phyloP scores from a whole-genome alignment of 768 basidiomycete genomes.

The Mrakia frigida region DNA sequence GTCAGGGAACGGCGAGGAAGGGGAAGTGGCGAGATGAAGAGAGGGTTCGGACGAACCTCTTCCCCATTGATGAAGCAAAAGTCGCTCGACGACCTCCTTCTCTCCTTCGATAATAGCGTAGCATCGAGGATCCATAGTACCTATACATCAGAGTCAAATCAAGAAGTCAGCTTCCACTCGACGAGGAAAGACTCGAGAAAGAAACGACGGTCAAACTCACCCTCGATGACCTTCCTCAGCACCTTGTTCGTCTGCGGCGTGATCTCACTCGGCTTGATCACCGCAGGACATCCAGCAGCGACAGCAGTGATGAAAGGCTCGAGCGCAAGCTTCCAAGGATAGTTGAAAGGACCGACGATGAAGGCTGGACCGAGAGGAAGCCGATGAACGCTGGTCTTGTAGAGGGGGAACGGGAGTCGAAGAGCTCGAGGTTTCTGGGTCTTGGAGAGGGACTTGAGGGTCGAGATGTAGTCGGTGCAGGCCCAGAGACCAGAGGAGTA shows the following conservation, averaged over 20 bases:
- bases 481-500: slow-evolving; percentile 14
- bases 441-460: not conserved
- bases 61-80: slow-evolving; percentile 43
- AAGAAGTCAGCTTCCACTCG: not conserved
- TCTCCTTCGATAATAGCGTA: slow-evolving; percentile 23
- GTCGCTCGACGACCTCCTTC: slow-evolving; percentile 21
- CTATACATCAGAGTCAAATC: not conserved
- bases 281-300: slow-evolving; percentile 44
- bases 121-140: slow-evolving; percentile 15
- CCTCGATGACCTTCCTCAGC: slow-evolving; percentile 14
- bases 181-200: not conserved
- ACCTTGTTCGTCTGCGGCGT: not conserved
- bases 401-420: not conserved
- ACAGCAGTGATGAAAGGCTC: slow-evolving; percentile 42
- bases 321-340: slow-evolving; percentile 40
- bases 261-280: slow-evolving; percentile 37
- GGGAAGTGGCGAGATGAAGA: not conserved
- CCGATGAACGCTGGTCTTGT: not conserved
- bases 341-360: slow-evolving; percentile 41
- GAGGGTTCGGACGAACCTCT: slow-evolving; percentile 11
- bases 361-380: slow-evolving; percentile 30
- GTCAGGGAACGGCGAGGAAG: slow-evolving; percentile 9
- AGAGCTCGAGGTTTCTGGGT: not conserved
- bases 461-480: not conserved
- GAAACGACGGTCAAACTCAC: not conserved